phyloP scores from a whole-genome alignment of 2,329 filamentous ascomycete genomes.

The Nothophoma quercina region DNA sequence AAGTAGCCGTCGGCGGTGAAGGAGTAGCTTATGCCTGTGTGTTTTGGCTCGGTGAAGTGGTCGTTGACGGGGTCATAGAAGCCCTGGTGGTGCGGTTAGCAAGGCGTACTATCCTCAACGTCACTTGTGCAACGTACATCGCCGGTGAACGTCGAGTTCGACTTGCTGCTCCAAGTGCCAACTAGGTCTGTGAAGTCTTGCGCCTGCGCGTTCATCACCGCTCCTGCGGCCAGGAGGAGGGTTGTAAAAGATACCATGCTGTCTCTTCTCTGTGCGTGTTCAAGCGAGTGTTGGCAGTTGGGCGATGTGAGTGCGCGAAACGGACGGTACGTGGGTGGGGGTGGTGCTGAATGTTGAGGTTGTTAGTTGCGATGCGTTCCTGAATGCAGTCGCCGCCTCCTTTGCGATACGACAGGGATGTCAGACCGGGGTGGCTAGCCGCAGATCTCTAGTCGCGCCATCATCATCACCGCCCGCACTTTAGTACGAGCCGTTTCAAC shows the following conservation, averaged over 20 bases:
- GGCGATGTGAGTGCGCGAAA: not conserved
- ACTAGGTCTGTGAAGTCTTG: slow-evolving; percentile 57
- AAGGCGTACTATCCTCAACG: not conserved
- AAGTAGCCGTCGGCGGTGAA: slow-evolving; percentile 73
- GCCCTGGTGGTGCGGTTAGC: slow-evolving; percentile 55
- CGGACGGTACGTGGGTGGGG: slow-evolving; percentile 3
- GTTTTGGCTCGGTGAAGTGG: slow-evolving; percentile 68
- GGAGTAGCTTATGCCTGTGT: slow-evolving; percentile 76
- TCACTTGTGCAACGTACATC: slow-evolving; percentile 59
- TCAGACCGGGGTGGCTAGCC: slow-evolving; percentile 27
- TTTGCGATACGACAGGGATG: slow-evolving; percentile 30
- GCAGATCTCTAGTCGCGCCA: slow-evolving; percentile 37
- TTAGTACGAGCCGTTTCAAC: slow-evolving; percentile 11
- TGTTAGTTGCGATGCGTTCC: slow-evolving; percentile 22
- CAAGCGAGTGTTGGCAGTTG: slow-evolving; percentile 21
- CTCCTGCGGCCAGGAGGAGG: slow-evolving; percentile 44
- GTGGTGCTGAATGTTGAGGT: slow-evolving; percentile 10
- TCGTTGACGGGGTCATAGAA: slow-evolving; percentile 75
- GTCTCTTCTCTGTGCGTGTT: slow-evolving; percentile 19
- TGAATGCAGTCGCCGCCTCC: slow-evolving; percentile 28
- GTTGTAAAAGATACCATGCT: slow-evolving; percentile 39
- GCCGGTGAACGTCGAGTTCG: slow-evolving; percentile 72
- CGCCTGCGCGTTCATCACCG: slow-evolving; percentile 46
- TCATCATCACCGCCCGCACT: slow-evolving; percentile 25
- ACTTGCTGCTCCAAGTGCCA: slow-evolving; percentile 78